Base-by-base conservation (phyloP, 2,329 filamentous ascomycete genomes). In the Verticillium nonalfalfae region DNA sequence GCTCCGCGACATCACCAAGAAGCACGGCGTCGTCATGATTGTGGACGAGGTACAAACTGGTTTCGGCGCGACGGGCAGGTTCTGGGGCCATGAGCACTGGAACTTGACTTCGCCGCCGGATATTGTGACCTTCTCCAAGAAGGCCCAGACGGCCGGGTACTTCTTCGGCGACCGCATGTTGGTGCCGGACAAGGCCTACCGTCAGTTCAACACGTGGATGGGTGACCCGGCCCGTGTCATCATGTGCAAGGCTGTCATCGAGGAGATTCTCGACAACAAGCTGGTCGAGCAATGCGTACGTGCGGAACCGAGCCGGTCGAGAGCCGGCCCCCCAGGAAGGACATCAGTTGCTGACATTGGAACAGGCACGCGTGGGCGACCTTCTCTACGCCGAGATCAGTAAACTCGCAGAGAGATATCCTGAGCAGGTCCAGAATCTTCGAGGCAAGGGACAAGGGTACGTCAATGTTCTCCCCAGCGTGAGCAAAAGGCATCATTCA, bases 31-130 rank as follows among this genome's bases (percentile, higher is more conserved):
- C 39, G 82, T 91, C 65, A 78, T 94, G 74, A 94, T 94, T 68
- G 90, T 92, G 60, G 90, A 94, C 70, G 90, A 93, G 55, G 55
- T 57, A 10, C 55, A 57, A 34, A 57, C 55, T 59, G 90, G 90
- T 71, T 86, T 93, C 58, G 90, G 90, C 69, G 90, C 90, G n/a
- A 94, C 90, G 0, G 90, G 90, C 62, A 91, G 90, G 71, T 93
- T 93, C 83, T 94, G 90, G 90, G 90, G 89, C 14, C 90, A 94
- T 74, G 90, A 93, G 67, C 90, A 93, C 83, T 94, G 90, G 90
- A 83, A 88, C 70, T 80, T 93, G 54, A 69, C 78, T 50, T 78
- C 85, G 11, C 88, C 90, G 26, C 90, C 90, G 1, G 90, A 94
- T 72, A 93, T 94, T 78, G 90, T 94, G n/a, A 93, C 90, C 34